These are phyloP conservation scores for Glonium stellatum DNA, from an alignment of 495 filamentous ascomycete species.

Conservation along the genomic window DNA sequence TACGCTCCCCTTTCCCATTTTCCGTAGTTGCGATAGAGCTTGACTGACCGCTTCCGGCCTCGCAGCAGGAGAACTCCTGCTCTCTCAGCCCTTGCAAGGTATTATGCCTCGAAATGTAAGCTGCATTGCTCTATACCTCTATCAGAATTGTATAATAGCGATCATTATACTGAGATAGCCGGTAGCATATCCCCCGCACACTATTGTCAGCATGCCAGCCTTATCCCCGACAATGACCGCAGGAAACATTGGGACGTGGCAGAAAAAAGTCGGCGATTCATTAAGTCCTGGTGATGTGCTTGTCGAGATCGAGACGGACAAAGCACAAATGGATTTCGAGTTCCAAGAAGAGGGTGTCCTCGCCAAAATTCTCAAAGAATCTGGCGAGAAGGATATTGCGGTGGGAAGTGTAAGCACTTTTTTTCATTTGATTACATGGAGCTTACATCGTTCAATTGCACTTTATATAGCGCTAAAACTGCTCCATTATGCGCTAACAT, in stretches of 20 bases:
- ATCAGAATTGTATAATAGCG: not conserved
- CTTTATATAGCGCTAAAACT: not conserved
- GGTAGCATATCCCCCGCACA: constrained; percentile 83
- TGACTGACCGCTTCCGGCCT: constrained; percentile 14
- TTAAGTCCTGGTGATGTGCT: constrained; percentile 93
- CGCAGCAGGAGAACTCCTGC: constrained; percentile 39
- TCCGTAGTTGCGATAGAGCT: not conserved
- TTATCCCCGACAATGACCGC: constrained; percentile 95
- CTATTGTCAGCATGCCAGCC: constrained; percentile 94
- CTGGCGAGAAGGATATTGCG: constrained; percentile 87
- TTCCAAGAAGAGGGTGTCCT: constrained; percentile 97
- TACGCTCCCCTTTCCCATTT: constrained; percentile 3
- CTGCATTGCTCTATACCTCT: not conserved
- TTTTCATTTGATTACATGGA: constrained; percentile 10
- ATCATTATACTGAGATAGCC: constrained; percentile 21
- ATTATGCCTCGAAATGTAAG: constrained; percentile 74
- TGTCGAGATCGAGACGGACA: constrained; percentile 99
- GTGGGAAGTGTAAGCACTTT: constrained; percentile 72
- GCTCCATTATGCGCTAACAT: constrained; percentile 34
- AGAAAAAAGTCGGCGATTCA: constrained; percentile 88
- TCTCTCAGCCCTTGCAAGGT: constrained; percentile 58
- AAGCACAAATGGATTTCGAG: constrained; percentile 99
- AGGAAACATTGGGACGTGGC: constrained; percentile 95
- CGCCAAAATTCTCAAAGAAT: constrained; percentile 90
- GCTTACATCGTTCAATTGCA: not conserved